Conservation (phyloP, 2,329 filamentous ascomycete genomes). For the Aschersonia sp. region DNA sequence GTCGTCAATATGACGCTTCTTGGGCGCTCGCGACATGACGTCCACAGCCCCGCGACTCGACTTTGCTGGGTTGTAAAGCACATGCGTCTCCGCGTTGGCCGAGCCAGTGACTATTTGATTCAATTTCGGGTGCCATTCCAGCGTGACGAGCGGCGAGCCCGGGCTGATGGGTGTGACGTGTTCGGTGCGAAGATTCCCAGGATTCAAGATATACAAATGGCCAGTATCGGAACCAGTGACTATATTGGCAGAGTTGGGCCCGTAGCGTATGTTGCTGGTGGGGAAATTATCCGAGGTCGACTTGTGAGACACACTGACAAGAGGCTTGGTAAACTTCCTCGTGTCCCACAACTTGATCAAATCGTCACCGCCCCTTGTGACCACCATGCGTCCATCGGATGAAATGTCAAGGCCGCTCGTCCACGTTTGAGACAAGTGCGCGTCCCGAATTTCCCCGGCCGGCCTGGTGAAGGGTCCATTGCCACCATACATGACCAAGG, state of each 20-base stretch:
- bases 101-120: constrained; percentile 95
- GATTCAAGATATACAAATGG: constrained; percentile 83
- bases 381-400: constrained; percentile 74
- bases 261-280: constrained; percentile 80
- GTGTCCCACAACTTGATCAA: constrained; percentile 95
- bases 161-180: constrained; percentile 82
- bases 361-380: constrained; percentile 83
- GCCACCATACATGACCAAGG: constrained; percentile 81
- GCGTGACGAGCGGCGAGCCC: constrained; percentile 65
- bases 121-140: constrained; percentile 85
- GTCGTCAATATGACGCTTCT: constrained; percentile 91
- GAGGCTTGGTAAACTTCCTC: constrained; percentile 82
- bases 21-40: constrained; percentile 85
- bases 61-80: constrained; percentile 79
- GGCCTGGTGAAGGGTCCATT: constrained; percentile 77
- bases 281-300: constrained; percentile 77
- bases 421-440: constrained; percentile 75
- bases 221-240: constrained; percentile 80
- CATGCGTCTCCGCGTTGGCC: constrained; percentile 75
- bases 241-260: constrained; percentile 69
- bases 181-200: constrained; percentile 75
- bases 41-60: constrained; percentile 72
- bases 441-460: constrained; percentile 67
- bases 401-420: constrained; percentile 88
- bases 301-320: constrained; percentile 63